Base-by-base conservation (phyloP, 768 basidiomycete species). In the Serendipita indica region DNA sequence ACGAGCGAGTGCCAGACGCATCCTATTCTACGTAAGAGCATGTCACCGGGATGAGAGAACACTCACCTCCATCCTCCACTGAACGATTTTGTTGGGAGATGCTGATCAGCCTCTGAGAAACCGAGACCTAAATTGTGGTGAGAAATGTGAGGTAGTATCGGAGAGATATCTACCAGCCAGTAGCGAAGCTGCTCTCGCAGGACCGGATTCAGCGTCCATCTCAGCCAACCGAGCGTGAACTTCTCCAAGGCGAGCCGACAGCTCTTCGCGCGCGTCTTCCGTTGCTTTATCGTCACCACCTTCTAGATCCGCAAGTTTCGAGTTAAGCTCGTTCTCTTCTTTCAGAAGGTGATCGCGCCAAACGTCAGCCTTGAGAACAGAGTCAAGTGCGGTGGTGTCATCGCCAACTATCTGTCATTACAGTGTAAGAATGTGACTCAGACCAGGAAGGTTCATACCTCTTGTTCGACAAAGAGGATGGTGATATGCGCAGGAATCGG, bases 281-380 rank as follows among this genome's bases (percentile, higher is more conserved):
- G 87, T 82, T 14, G 83, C 78, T 63, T 84, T 86, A 54, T 88
- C 87, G 61, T 88, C 86, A 3, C 80, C 77, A 22, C 70, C 69
- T 60, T 96, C 91, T 12, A 94, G 75, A 60, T 77, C 79, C 0
- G 79, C 70, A 1, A 98, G 77, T 62, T 79, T 78, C 0, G 77
- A 77, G 65, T 93, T 92, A 43, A 97, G 74, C 20, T 75, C 71
- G 0, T 72, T 72, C 69, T 98, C 93, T 66, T 99, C 91, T 58
- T 82, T 85, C 54, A 96, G 71, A 16, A 97, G 75, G 63, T 89
- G 86, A 66, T 94, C 92, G 68, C 94, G 78, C 91, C 96, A 98
- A 32, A 99, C 96, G 67, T 99, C 96, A n/a, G 96, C 96, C 69
- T 93, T 91, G n/a, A 99, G 77, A 20, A 99, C 96, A 1, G 93